These are phyloP conservation scores for Lactifluus subvellereus DNA, from an alignment of 768 basidiomycete genomes.

Conservation along the genomic window DNA sequence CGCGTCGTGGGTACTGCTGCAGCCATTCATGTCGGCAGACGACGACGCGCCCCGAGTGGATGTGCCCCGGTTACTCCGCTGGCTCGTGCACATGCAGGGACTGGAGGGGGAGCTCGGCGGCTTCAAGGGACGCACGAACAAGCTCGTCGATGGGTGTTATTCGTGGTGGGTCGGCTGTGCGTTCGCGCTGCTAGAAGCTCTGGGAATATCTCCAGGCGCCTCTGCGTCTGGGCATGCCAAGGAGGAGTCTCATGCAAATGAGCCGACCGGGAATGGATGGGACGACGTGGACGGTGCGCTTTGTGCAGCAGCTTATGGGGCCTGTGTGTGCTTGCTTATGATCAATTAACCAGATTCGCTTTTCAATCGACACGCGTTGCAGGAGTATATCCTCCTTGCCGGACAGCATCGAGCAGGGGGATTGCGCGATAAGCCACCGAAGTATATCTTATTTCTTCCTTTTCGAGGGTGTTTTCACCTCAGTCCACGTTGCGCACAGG, in stretches of 20 bases:
- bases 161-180: slow-evolving; percentile 99
- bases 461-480: background rate
- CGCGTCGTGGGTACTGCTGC: slow-evolving; percentile 76
- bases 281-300: slow-evolving; percentile 64
- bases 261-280: slow-evolving; percentile 46
- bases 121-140: slow-evolving; percentile 91
- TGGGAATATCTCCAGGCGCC: slow-evolving; percentile 35
- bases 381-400: slow-evolving; percentile 81
- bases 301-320: background rate
- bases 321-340: background rate
- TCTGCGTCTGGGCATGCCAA: slow-evolving; percentile 29
- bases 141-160: slow-evolving; percentile 99
- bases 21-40: slow-evolving; percentile 41
- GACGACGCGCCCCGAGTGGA: slow-evolving; percentile 45
- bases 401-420: slow-evolving; percentile 86
- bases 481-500: slow-evolving; percentile 36
- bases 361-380: slow-evolving; percentile 65
- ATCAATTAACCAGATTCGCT: slow-evolving; percentile 35
- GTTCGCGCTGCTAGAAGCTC: slow-evolving; percentile 68
- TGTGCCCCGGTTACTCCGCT: slow-evolving; percentile 56
- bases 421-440: slow-evolving; percentile 91
- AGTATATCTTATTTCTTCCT: slow-evolving; percentile 42
- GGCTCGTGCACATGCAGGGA: slow-evolving; percentile 86
- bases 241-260: slow-evolving; percentile 36
- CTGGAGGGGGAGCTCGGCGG: slow-evolving; percentile 79